Conservation (phyloP, 2,329 filamentous ascomycete species). For the Exophiala sideris region DNA sequence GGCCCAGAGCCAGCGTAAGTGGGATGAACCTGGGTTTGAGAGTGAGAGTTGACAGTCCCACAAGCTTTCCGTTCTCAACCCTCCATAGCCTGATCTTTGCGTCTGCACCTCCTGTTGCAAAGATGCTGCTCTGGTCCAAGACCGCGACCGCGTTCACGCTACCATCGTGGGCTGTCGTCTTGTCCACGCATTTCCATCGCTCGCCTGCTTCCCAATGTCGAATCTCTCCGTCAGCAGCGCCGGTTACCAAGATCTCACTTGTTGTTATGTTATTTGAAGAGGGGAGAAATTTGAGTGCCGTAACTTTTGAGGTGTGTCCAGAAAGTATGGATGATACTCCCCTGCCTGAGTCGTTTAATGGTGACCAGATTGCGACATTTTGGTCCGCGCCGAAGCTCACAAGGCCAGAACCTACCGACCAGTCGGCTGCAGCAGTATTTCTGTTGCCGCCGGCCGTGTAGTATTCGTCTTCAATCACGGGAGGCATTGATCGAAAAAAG, state of each 20-base stretch:
- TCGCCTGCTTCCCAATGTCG: slow-evolving; percentile 55
- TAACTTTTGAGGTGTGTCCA: slow-evolving; percentile 77
- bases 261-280: slow-evolving; percentile 38
- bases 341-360: slow-evolving; percentile 38
- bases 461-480: slow-evolving; percentile 39
- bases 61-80: slow-evolving; percentile 44
- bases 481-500: slow-evolving; percentile 4
- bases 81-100: slow-evolving; percentile 66
- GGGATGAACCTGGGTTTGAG: slow-evolving; percentile 79
- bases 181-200: slow-evolving; percentile 46
- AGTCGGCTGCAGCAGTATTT: slow-evolving; percentile 85
- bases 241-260: slow-evolving; percentile 65
- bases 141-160: slow-evolving; percentile 65
- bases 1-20: slow-evolving; percentile 67
- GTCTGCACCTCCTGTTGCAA: slow-evolving; percentile 63
- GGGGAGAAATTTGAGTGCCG: slow-evolving; percentile 75
- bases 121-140: slow-evolving; percentile 43
- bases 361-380: slow-evolving; percentile 86
- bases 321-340: slow-evolving; percentile 67
- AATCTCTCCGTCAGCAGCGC: slow-evolving; percentile 75
- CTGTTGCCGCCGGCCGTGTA: slow-evolving; percentile 84
- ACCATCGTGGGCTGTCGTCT: slow-evolving; percentile 64
- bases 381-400: slow-evolving; percentile 87
- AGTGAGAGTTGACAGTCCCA: slow-evolving; percentile 66
- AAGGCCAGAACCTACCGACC: slow-evolving; percentile 65